A percentile compares a stretch with the other conserved stretches of the same genome.
These are phyloP conservation scores for Picochlorum sp. DNA, from an alignment of 139 green algal genomes.

Conservation along the genomic window DNA sequence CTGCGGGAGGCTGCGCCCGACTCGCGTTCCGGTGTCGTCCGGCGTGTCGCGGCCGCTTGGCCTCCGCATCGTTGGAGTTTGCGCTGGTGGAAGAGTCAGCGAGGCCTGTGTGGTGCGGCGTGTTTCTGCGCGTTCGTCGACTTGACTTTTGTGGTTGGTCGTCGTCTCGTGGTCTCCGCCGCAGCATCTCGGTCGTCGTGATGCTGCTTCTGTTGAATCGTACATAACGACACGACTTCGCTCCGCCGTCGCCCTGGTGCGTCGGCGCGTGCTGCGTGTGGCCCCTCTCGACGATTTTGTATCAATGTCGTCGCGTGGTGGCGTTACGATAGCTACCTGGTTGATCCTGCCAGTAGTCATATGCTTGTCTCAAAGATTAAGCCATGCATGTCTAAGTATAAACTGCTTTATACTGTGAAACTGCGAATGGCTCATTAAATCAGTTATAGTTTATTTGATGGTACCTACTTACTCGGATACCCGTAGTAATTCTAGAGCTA, in stretches of 20 bases:
- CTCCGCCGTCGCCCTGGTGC: not conserved
- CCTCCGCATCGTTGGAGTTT: no score
- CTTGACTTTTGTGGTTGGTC: not conserved
- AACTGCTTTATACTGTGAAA: slow-evolving; percentile 99
- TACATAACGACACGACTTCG: not conserved
- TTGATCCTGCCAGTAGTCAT: slow-evolving; percentile 97
- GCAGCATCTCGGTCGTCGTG: not conserved
- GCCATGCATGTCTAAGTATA: slow-evolving; percentile 99
- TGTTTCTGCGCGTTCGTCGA: not conserved
- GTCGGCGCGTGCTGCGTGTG: not conserved
- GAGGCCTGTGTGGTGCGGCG: slow-evolving; percentile 2
- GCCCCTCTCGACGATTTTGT: slow-evolving; percentile 1
- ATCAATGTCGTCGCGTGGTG: not conserved
- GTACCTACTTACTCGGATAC: slow-evolving; percentile 78
- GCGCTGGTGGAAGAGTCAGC: no score
- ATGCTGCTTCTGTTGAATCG: not conserved
- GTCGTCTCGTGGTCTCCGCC: not conserved
- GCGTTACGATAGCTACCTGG: slow-evolving; percentile 65
- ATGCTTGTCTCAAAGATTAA: slow-evolving; percentile 99
- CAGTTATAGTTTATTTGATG: slow-evolving; percentile 99
- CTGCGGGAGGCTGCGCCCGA: no score
- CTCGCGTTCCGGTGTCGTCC: no score
- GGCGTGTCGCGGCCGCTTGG: no score
- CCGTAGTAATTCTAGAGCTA: slow-evolving; percentile 89
- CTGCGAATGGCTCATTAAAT: slow-evolving; percentile 99